These are phyloP conservation scores for Syncephalis plumigaleata DNA, from an alignment of 371 early-diverging fungal species.

Conservation along the genomic window DNA sequence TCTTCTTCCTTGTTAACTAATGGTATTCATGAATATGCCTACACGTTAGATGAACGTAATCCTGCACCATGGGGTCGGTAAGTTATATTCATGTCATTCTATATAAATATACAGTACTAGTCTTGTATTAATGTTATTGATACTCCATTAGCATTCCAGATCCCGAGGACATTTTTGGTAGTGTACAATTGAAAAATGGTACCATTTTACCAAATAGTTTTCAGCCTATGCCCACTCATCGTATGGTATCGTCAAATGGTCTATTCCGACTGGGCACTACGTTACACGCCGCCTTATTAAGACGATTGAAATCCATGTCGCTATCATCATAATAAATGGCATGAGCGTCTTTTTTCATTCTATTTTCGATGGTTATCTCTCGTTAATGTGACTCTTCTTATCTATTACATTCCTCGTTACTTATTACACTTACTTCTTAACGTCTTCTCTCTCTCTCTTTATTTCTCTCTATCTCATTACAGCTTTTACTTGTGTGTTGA, in stretches of 20 bases:
- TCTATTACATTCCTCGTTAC: too few relatives aligned
- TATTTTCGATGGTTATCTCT: too few relatives aligned
- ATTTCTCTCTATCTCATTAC: too few relatives aligned
- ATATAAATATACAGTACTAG: neutral
- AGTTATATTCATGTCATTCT: neutral
- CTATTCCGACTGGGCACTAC: slow-evolving; percentile 40
- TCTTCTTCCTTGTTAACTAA: neutral
- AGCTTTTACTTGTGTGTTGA: too few relatives aligned
- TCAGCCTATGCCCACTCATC: slow-evolving; percentile 56
- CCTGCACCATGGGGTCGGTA: neutral
- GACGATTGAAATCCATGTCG: too few relatives aligned
- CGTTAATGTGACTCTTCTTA: too few relatives aligned
- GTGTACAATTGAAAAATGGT: slow-evolving; percentile 34
- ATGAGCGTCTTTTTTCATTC: too few relatives aligned
- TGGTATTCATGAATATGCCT: neutral
- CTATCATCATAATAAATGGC: too few relatives aligned
- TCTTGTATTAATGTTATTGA: neutral
- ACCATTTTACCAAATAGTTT: slow-evolving; percentile 28
- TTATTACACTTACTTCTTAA: too few relatives aligned
- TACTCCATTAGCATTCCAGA: slow-evolving; percentile 24
- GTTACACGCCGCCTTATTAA: slow-evolving; percentile 11
- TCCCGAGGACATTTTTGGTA: slow-evolving; percentile 70
- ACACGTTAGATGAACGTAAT: neutral
- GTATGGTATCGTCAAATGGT: slow-evolving; percentile 44
- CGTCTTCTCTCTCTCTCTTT: too few relatives aligned